Evolutionary conservation across 495 filamentous ascomycete species (phyloP).

Genomic region (Podospora sp.): DNA sequence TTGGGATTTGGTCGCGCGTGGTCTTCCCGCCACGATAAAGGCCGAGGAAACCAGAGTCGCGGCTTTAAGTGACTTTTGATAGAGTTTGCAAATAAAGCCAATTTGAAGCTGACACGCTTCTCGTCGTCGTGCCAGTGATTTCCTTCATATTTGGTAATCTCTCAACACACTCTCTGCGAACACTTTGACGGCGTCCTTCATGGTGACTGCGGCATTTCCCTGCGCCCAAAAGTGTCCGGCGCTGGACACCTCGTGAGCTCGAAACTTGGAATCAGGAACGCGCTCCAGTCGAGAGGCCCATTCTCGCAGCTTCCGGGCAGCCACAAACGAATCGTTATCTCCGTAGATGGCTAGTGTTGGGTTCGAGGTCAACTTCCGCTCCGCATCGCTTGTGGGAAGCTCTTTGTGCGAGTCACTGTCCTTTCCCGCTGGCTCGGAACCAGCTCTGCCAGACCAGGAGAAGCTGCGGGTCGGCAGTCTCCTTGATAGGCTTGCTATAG

Average conservation of each 20-base stretch:
- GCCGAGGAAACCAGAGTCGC: slow-evolving; percentile 24
- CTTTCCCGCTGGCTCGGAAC: not conserved
- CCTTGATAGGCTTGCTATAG: slow-evolving; percentile 23
- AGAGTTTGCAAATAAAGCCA: not conserved
- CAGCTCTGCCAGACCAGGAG: slow-evolving; percentile 10
- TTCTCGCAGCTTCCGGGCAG: slow-evolving; percentile 62
- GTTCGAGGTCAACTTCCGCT: slow-evolving; percentile 58
- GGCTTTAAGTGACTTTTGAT: slow-evolving; percentile 23
- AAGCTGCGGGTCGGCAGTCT: slow-evolving; percentile 23
- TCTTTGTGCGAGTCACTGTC: not conserved
- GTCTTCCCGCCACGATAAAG: slow-evolving; percentile 12
- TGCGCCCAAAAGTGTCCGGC: slow-evolving; percentile 89
- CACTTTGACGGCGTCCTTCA: slow-evolving; percentile 42
- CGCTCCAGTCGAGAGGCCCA: slow-evolving; percentile 67
- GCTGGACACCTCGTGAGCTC: slow-evolving; percentile 59
- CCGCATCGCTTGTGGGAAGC: slow-evolving; percentile 28
- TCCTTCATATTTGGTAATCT: not conserved
- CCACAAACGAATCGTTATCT: slow-evolving; percentile 75
- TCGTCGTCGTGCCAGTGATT: not conserved
- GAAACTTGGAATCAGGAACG: slow-evolving; percentile 47
- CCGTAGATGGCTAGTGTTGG: slow-evolving; percentile 77
- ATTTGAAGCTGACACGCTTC: not conserved
- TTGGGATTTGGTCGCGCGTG: slow-evolving; percentile 38
- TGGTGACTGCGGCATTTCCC: slow-evolving; percentile 56
- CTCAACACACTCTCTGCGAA: slow-evolving; percentile 27